Evolutionary conservation across 345 rosid species (phyloP).

Genomic region (Theobroma cacao): DNA sequence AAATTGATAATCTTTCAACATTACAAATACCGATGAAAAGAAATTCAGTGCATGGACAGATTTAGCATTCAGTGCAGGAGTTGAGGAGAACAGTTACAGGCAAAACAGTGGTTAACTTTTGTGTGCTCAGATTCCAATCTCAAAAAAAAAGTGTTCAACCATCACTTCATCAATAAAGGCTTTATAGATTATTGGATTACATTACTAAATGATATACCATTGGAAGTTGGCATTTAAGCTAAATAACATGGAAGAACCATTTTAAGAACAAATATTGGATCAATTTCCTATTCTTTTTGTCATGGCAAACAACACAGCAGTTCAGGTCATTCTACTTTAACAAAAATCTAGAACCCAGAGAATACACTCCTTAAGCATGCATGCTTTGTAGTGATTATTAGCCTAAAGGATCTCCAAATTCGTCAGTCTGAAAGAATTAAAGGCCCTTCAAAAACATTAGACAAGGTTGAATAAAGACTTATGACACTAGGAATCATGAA

Average conservation of each 20-base stretch:
- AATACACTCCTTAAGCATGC: neutral
- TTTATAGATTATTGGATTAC: neutral
- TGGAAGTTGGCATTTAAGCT: neutral
- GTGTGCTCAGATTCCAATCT: neutral
- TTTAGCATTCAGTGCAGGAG: neutral
- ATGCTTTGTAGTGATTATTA: neutral
- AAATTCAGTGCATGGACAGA: neutral
- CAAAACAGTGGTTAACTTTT: neutral
- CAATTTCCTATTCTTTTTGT: neutral
- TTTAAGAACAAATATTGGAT: neutral
- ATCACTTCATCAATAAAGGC: neutral
- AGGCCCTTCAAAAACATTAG: neutral
- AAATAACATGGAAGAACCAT: neutral
- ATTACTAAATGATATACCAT: neutral
- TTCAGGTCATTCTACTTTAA: neutral
- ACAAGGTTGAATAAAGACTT: neutral
- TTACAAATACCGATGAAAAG: too few relatives aligned
- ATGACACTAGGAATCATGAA: neutral
- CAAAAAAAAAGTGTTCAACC: neutral
- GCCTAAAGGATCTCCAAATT: neutral
- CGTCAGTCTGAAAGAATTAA: neutral
- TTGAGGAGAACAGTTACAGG: neutral
- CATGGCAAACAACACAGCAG: neutral
- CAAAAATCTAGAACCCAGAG: neutral
- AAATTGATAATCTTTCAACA: neutral